Evolutionary conservation across 176 grass and related monocot species (phyloP).

Genomic region (Cenchrus purpureus): DNA sequence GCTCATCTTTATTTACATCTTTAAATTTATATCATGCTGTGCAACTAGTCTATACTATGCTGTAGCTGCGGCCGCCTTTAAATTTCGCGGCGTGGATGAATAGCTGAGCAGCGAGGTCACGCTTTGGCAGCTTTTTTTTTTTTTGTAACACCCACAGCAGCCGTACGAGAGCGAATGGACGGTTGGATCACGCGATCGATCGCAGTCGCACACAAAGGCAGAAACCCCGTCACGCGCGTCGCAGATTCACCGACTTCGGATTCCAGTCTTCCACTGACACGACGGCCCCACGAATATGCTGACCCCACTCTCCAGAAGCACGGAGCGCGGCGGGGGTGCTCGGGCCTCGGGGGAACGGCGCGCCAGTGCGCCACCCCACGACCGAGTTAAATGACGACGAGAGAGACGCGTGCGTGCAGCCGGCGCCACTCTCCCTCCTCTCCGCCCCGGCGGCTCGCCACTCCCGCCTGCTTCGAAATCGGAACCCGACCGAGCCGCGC

Average conservation of each 20-base stretch:
- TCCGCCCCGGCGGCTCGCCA: background rate
- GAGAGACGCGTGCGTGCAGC: background rate
- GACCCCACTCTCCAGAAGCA: background rate
- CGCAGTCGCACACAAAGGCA: background rate
- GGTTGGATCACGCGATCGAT: constrained; percentile 5
- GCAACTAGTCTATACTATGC: background rate
- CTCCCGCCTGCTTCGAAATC: background rate
- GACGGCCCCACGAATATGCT: fast-evolving
- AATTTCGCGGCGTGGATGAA: background rate
- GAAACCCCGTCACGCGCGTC: background rate
- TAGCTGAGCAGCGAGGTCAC: background rate
- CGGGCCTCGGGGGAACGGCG: background rate
- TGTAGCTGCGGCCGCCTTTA: background rate
- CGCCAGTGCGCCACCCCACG: background rate
- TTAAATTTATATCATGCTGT: no score
- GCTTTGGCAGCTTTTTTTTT: background rate
- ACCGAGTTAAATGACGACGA: constrained; percentile 4
- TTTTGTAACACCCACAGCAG: background rate
- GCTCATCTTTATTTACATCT: background rate
- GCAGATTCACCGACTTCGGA: background rate
- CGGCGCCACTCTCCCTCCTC: background rate
- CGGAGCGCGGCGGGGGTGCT: background rate
- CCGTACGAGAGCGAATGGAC: background rate
- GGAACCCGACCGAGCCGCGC: background rate
- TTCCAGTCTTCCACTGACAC: background rate